Conservation (phyloP, 768 basidiomycete species). For the Russula griseocarnosa region DNA sequence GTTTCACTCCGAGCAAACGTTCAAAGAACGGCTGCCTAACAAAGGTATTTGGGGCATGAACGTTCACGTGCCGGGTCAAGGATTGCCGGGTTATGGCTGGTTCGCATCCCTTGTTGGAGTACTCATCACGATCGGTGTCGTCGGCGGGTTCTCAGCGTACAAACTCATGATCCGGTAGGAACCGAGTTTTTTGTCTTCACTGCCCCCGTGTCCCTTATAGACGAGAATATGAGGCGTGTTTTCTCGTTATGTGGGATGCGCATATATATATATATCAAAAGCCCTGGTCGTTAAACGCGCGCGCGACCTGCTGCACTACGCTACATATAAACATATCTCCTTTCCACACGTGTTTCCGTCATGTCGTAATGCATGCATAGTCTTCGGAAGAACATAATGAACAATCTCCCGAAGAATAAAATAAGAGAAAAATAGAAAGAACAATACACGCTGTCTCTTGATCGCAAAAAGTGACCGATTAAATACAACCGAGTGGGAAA, state of each 20-base stretch:
- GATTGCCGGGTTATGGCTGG: conserved; percentile 65
- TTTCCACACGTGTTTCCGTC: not conserved
- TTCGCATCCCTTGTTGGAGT: conserved; percentile 82
- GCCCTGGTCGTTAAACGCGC: too few species aligned
- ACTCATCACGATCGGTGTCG: conserved; percentile 73
- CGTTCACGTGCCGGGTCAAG: conserved; percentile 91
- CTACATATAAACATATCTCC: conserved; percentile 7
- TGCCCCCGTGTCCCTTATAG: not conserved
- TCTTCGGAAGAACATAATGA: not conserved
- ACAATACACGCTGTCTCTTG: not conserved
- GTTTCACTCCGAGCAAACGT: not conserved
- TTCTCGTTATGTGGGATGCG: not conserved
- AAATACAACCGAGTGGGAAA: conserved; percentile 7
- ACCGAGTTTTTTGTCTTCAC: not conserved
- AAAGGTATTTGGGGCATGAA: conserved; percentile 97
- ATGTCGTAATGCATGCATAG: not conserved
- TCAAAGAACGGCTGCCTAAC: not conserved
- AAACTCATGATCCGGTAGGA: conserved; percentile 54
- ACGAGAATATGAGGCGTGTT: not conserved
- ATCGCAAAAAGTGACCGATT: not conserved
- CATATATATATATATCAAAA: conserved; percentile 1
- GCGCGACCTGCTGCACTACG: conserved; percentile 1
- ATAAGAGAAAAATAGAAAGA: not conserved
- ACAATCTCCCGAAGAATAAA: not conserved
- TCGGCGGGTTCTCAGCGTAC: conserved; percentile 79